Evolutionary conservation across 2,329 filamentous ascomycete genomes (phyloP), one percentile per base, ranked within the genome.

Genomic region (Canariomyces notabilis): DNA sequence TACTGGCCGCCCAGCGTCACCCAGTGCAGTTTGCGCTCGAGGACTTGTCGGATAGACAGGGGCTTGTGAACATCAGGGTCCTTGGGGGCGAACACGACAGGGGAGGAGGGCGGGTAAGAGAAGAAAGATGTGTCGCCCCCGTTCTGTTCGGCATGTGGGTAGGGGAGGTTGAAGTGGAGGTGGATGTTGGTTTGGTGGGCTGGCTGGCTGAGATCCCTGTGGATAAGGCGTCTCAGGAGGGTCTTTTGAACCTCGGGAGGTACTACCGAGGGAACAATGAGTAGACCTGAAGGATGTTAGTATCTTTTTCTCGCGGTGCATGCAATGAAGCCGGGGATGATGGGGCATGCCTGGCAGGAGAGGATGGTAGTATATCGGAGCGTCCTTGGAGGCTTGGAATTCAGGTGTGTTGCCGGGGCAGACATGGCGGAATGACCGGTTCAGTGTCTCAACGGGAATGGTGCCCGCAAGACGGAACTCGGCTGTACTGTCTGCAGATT

Each of bases 1-100:
- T 97, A 97, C 64, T 97, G 93, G 0, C 89, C 91, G 40, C 93
- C 93, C 2, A 98, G 77, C 0, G 91, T 97, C 34, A 94, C 79
- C 93, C 93, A 98, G 56, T 91, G 88, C 19, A 97, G 76, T 51
- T 87, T 90, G 52, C 83, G 85, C 47, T 83, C 79, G 35, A 97
- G 73, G 22, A 91, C 79, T 59, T 83, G 82, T 39, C 77, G 72
- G 43, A 86, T 72, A 2, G 79, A 76, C 8, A 96, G 71, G 2
- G 87, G 75, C 50, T 83, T 87, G 67, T 96, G 90, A n/a, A 89
- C 67, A 0, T 64, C 54, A 0, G 85, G 73, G 58, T 95, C 82
- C 44, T 86, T 85, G 6, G 91, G 88, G 20, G 53, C 62, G 58
- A 84, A 80, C 32, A 70, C 71, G 51, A 80, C 78, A 0, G 76